Evolutionary conservation across 2,329 filamentous ascomycete species (phyloP), one percentile per base, ranked within the genome.

Genomic region (Beauveria brongniartii): DNA sequence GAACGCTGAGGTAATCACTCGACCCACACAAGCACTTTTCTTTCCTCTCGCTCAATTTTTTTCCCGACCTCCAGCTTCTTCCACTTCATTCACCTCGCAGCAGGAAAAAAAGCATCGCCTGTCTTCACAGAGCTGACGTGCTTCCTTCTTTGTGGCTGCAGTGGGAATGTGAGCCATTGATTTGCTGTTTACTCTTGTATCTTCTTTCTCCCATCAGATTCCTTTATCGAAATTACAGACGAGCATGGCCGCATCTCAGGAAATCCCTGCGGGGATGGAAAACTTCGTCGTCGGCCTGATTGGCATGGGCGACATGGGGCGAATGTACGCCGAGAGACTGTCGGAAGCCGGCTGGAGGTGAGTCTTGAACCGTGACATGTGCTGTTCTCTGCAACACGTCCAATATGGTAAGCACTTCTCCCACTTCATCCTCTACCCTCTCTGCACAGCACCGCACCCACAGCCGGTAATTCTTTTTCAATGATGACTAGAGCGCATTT

Each of bases 401-500:
- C 65, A 67, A 66, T 64, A 69, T 73, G 72, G 77, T 79, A 74
- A 75, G 77, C 71, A 28, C 28, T 56, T 50, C 63, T 54, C 44
- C 34, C 2, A 37, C 61, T 64, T 59, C 37, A 62, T 54, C 53
- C 50, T 60, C 16, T 41, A 5, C 20, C 51, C 40, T 26, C 50
- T 54, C 58, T 46, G 55, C 62, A 63, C 14, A 8, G 7, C 55
- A 28, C 48, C 26, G 14, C 47, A 44, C 5, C 34, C n/a, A 50
- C 9, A 37, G 43, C 62, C 61, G 60, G 63, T 69, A 75, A 65
- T 70, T 26, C 40, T 61, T 63, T 70, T 74, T 74, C 74, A 73
- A 92, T 95, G 93, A 97, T 97, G 93, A 97, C 93, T 91, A 93
- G 93, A 97, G 93, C 92, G 93, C 93, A 97, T 97, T 97, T 97